Evolutionary conservation across 306 rosid species (phyloP).

Genomic region (Cotoneaster glaucophyllus): DNA sequence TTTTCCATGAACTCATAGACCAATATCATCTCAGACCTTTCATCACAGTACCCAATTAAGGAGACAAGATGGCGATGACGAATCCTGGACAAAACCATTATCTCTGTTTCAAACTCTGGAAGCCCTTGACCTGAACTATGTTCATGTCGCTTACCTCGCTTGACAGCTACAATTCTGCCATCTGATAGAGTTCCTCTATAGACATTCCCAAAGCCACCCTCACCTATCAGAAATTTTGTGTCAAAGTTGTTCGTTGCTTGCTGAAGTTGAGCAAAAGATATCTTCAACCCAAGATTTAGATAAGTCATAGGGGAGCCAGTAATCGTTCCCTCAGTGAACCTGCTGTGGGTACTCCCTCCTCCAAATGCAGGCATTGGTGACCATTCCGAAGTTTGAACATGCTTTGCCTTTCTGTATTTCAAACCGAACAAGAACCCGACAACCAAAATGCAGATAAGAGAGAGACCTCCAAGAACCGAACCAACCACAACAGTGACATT

Average conservation of each 20-base stretch:
- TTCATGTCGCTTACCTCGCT: conserved; percentile 26
- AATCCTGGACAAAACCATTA: conserved; percentile 42
- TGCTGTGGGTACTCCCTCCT: conserved; percentile 39
- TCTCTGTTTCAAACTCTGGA: conserved; percentile 44
- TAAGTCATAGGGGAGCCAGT: not conserved
- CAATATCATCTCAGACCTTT: conserved; percentile 48
- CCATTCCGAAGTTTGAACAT: conserved; percentile 23
- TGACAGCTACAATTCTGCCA: conserved; percentile 43
- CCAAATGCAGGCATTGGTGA: conserved; percentile 21
- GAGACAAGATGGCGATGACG: conserved; percentile 46
- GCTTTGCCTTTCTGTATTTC: conserved; percentile 16
- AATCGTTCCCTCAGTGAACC: conserved; percentile 11
- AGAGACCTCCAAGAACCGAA: conserved; percentile 23
- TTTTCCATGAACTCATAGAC: conserved; percentile 54
- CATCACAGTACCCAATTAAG: conserved; percentile 53
- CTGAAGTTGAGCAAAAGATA: conserved; percentile 32
- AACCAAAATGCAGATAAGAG: conserved; percentile 15
- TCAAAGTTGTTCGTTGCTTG: conserved; percentile 35
- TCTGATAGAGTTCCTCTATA: conserved; percentile 27
- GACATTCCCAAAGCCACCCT: conserved; percentile 56
- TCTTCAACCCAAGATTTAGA: conserved; percentile 35
- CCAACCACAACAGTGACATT: conserved; percentile 15
- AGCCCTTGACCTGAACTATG: conserved; percentile 42
- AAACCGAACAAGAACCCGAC: conserved; percentile 6
- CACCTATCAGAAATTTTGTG: conserved; percentile 26